These are phyloP conservation scores for Solanum peruvianum DNA, from an alignment of 257 asterid species.

Conservation along the genomic window DNA sequence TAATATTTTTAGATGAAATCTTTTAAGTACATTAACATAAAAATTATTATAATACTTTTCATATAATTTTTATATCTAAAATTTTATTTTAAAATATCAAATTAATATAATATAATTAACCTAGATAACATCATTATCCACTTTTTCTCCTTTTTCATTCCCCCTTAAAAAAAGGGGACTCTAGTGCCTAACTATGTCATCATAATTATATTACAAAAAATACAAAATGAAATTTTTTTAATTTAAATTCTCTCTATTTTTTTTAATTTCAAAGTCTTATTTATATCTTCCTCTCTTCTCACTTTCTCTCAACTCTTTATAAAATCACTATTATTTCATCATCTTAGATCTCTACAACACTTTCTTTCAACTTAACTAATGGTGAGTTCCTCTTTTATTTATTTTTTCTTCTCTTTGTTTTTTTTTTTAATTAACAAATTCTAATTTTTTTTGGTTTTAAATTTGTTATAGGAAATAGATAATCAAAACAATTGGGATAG, in stretches of 20 bases:
- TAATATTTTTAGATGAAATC: no score
- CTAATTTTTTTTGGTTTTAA: neutral
- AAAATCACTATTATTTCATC: neutral
- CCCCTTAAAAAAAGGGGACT: neutral
- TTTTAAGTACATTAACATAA: no score
- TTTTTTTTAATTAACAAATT: neutral
- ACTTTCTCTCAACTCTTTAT: constrained; percentile 1
- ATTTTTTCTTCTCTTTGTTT: neutral
- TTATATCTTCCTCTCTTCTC: neutral
- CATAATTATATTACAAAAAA: neutral
- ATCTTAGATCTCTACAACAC: neutral
- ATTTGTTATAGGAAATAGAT: constrained; percentile 33
- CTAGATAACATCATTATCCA: neutral
- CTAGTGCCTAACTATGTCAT: neutral
- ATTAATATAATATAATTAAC: neutral
- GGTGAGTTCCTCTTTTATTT: constrained; percentile 4
- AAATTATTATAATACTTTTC: fast-evolving
- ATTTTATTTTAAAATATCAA: no score
- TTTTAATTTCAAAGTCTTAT: neutral
- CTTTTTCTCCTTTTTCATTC: neutral
- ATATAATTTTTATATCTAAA: no score
- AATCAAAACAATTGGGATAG: constrained; percentile 59
- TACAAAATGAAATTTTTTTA: neutral
- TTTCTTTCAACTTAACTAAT: neutral
- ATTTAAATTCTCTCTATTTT: neutral